Evolutionary conservation across 1,139 yeast species (phyloP).

Genomic region (Zhuliangozyma blackwelliae): DNA sequence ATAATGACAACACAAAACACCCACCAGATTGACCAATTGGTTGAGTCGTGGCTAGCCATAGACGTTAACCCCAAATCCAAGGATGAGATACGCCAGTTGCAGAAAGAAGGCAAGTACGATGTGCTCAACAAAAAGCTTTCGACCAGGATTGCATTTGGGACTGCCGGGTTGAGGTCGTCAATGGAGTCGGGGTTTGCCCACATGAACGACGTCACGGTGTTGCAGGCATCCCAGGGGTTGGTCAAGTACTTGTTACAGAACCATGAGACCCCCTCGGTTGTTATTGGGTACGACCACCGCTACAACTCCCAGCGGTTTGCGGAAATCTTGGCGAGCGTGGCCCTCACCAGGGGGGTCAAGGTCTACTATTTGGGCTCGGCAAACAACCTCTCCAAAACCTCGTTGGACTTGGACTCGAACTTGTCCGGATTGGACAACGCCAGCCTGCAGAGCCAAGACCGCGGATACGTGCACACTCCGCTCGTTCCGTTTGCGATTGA

Average conservation of each 20-base stretch:
- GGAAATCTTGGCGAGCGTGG: conserved; percentile 70
- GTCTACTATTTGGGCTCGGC: conserved; percentile 59
- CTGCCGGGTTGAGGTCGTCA: conserved; percentile 82
- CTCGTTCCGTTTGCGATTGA: conserved; percentile 87
- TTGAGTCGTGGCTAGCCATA: conserved; percentile 45
- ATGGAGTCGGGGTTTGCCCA: conserved; percentile 91
- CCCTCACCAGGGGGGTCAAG: conserved; percentile 60
- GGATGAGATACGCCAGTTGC: conserved; percentile 51
- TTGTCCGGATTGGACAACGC: no score
- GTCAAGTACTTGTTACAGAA: conserved; percentile 50
- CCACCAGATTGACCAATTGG: conserved; percentile 17
- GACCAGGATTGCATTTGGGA: conserved; percentile 78
- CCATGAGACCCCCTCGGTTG: conserved; percentile 39
- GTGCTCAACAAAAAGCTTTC: conserved; percentile 49
- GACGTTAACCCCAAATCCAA: conserved; percentile 53
- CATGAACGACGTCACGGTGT: conserved; percentile 85
- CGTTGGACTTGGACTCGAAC: conserved; percentile 10
- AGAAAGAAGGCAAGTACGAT: conserved; percentile 29
- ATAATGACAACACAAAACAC: no score
- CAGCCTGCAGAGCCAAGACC: conserved; percentile 7
- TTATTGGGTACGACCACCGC: conserved; percentile 90
- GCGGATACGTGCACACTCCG: conserved; percentile 74
- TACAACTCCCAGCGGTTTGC: conserved; percentile 79
- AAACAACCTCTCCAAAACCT: conserved; percentile 26
- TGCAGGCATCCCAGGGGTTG: conserved; percentile 91